These are phyloP conservation scores for Vigna reflexopilosa DNA, from an alignment of 306 rosid species.

Conservation along the genomic window DNA sequence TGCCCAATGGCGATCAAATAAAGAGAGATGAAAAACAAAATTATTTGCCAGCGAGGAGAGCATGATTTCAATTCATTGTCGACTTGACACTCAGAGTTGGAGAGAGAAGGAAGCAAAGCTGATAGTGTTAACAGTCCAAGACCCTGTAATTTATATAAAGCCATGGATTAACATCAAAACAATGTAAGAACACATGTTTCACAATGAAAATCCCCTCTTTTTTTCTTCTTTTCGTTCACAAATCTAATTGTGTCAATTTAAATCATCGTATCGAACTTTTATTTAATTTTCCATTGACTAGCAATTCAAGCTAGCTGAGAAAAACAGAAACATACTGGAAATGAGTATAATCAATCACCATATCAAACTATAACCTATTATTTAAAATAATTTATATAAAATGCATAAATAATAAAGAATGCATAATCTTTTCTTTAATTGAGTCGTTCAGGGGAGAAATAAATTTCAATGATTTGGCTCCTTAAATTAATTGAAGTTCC, in stretches of 20 bases:
- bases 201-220: neutral
- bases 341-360: neutral
- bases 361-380: neutral
- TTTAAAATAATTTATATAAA: neutral
- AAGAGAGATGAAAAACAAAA: slow-evolving; percentile 67
- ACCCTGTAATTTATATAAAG: slow-evolving; percentile 54
- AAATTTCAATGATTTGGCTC: neutral
- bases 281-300: neutral
- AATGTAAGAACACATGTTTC: neutral
- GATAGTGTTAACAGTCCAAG: slow-evolving; percentile 66
- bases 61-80: slow-evolving; percentile 27
- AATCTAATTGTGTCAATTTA: too few species aligned
- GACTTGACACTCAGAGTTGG: slow-evolving; percentile 29
- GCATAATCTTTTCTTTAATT: neutral
- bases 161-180: neutral
- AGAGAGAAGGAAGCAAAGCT: slow-evolving; percentile 55
- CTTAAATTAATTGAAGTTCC: neutral
- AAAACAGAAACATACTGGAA: neutral
- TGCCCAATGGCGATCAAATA: slow-evolving; percentile 70
- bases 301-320: neutral
- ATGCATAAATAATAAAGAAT: neutral
- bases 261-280: too few species aligned
- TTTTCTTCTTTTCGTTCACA: too few species aligned
- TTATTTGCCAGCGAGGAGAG: slow-evolving; percentile 50
- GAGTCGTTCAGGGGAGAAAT: neutral